Conservation (phyloP, 2,329 filamentous ascomycete species). For the Trichoderma sp. region DNA sequence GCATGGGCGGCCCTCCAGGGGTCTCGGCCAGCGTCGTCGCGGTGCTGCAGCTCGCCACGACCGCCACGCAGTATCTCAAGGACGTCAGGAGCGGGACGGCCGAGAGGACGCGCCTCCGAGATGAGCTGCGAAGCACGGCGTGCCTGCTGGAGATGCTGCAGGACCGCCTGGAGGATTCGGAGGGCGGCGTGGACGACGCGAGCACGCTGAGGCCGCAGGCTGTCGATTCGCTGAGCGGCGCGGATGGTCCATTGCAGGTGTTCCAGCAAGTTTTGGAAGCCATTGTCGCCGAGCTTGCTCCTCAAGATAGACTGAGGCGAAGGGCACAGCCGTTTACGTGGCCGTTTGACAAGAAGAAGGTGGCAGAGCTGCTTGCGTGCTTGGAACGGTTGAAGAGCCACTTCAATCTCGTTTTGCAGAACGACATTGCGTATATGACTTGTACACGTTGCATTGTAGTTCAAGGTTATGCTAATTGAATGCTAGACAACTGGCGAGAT, state of each 20-base stretch:
- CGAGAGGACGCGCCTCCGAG: conserved; percentile 17
- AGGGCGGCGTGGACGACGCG: neutral
- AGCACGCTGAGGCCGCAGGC: neutral
- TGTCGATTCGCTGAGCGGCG: neutral
- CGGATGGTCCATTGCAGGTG: neutral
- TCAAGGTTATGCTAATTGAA: neutral
- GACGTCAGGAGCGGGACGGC: conserved; percentile 21
- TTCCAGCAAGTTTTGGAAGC: neutral
- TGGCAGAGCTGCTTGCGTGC: neutral
- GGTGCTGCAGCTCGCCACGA: conserved; percentile 8
- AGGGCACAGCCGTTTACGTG: neutral
- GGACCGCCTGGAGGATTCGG: conserved; percentile 20
- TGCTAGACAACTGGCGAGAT: neutral
- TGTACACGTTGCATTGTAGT: neutral
- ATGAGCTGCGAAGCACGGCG: conserved; percentile 16
- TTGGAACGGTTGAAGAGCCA: conserved; percentile 7
- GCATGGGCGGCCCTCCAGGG: neutral
- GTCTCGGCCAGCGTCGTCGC: conserved; percentile 6
- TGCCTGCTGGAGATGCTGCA: conserved; percentile 24
- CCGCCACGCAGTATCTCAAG: conserved; percentile 3
- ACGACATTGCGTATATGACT: neutral
- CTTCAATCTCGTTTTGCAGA: conserved; percentile 5
- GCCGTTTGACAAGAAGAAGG: conserved; percentile 6
- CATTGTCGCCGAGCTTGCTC: neutral
- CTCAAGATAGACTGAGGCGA: neutral